These are phyloP conservation scores for Gymnopus androsaceus DNA, from an alignment of 1,284 basidiomycete genomes.

Conservation along the genomic window DNA sequence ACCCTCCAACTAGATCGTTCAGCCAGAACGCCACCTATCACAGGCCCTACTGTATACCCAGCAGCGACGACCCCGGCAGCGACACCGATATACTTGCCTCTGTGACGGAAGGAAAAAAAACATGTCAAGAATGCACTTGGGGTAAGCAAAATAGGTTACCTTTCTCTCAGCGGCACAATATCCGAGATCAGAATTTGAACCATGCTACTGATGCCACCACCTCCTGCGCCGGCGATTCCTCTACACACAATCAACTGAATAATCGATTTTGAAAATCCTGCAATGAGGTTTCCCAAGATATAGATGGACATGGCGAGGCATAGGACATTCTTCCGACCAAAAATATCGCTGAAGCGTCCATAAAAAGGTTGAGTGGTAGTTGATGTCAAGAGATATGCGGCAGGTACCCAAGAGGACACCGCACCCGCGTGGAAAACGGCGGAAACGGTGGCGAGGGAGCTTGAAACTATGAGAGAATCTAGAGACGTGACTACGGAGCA, in stretches of 20 bases:
- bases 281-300: conserved; percentile 61
- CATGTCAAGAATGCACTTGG: neutral
- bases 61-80: conserved; percentile 54
- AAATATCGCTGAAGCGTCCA: conserved; percentile 75
- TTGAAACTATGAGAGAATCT: conserved; percentile 70
- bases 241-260: conserved; percentile 75
- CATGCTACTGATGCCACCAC: conserved; percentile 68
- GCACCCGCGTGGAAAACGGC: conserved; percentile 67
- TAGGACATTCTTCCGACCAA: conserved; percentile 70
- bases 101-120: neutral
- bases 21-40: conserved; percentile 58
- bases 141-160: conserved; percentile 26
- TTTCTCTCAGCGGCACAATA: conserved; percentile 10
- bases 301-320: conserved; percentile 61
- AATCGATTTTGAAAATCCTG: conserved; percentile 64
- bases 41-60: conserved; percentile 36
- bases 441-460: conserved; percentile 70
- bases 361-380: conserved; percentile 68
- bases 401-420: conserved; percentile 70
- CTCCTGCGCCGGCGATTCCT: conserved; percentile 66
- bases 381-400: conserved; percentile 63
- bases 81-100: conserved; percentile 66
- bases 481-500: conserved; percentile 58
- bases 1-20: conserved; percentile 66
- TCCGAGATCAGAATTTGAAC: conserved; percentile 11